Conservation (phyloP, 768 basidiomycete genomes). For the Steccherinum ochraceum region DNA sequence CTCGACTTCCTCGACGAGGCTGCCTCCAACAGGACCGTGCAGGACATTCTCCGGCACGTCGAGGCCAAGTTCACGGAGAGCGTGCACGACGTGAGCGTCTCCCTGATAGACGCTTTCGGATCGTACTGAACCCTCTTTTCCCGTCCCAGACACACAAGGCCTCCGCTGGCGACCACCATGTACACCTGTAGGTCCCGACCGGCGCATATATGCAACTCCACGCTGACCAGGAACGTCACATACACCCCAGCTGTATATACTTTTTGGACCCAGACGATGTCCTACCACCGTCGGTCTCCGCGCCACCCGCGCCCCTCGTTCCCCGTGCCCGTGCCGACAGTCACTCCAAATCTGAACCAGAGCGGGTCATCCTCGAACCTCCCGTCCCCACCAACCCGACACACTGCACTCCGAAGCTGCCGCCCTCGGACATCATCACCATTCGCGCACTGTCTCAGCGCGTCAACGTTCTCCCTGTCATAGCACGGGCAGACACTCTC, state of each 20-base stretch:
- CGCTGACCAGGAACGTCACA: neutral
- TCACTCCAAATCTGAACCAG: conserved; percentile 65
- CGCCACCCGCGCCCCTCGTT: conserved; percentile 60
- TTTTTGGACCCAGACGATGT: conserved; percentile 80
- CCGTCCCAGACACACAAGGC: conserved; percentile 61
- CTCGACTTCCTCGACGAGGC: conserved; percentile 67
- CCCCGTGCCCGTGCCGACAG: conserved; percentile 64
- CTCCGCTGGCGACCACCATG: conserved; percentile 65
- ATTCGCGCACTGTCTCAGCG: conserved; percentile 76
- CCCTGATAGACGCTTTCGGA: conserved; percentile 15
- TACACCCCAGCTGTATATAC: conserved; percentile 68
- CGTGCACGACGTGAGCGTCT: conserved; percentile 64
- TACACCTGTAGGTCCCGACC: conserved; percentile 60
- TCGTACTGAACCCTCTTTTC: conserved; percentile 14
- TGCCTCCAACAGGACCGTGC: conserved; percentile 54
- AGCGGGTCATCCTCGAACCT: conserved; percentile 76
- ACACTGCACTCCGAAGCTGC: conserved; percentile 61
- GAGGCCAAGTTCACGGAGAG: conserved; percentile 70
- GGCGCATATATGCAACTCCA: conserved; percentile 23
- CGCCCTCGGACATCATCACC: conserved; percentile 63
- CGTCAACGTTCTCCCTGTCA: conserved; percentile 84
- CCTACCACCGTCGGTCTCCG: conserved; percentile 63
- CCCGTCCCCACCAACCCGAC: conserved; percentile 70
- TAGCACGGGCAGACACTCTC: conserved; percentile 75
- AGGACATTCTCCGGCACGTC: conserved; percentile 65